These are phyloP conservation scores for Debaryomycetaceae sp. DNA, from an alignment of 1,139 yeast species.

Conservation along the genomic window DNA sequence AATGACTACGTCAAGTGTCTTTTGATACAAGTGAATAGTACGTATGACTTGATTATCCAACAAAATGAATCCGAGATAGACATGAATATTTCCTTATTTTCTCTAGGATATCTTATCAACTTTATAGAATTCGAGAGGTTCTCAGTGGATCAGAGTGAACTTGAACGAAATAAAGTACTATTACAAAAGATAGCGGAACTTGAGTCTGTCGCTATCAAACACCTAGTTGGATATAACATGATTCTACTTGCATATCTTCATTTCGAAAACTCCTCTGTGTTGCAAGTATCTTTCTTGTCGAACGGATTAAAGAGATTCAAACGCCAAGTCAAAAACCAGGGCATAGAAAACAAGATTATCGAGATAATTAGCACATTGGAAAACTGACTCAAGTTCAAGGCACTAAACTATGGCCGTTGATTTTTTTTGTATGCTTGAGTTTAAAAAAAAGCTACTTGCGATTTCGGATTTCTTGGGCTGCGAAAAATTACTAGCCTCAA, in stretches of 20 bases:
- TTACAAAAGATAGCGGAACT: constrained; percentile 2
- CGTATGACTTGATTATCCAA: not conserved
- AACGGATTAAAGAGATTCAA: constrained; percentile 4
- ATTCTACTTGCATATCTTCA: constrained; percentile 9
- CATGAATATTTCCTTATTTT: constrained; percentile 7
- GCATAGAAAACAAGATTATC: constrained; percentile 4
- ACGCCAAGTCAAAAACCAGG: constrained; percentile 3
- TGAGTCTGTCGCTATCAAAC: constrained; percentile 3
- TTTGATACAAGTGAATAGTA: not conserved
- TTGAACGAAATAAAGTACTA: constrained; percentile 1
- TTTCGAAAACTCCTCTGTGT: constrained; percentile 4
- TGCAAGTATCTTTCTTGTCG: constrained; percentile 1
- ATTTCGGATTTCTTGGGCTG: not conserved
- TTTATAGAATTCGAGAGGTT: not conserved
- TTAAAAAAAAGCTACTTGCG: not conserved
- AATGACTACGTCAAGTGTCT: not conserved
- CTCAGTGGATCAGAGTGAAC: not conserved
- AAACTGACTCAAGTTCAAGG: constrained; percentile 1
- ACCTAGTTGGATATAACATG: constrained; percentile 13
- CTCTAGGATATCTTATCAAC: constrained; percentile 6
- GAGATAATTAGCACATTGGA: not conserved
- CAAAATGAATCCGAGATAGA: not conserved
- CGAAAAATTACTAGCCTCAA: not conserved
- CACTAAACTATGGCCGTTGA: not conserved
- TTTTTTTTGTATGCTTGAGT: not conserved